Percentiles rank a stretch among this genome's conserved stretches.
Evolutionary conservation across 2,329 filamentous ascomycete species (phyloP).

Genomic region (Cordyceps sp.): DNA sequence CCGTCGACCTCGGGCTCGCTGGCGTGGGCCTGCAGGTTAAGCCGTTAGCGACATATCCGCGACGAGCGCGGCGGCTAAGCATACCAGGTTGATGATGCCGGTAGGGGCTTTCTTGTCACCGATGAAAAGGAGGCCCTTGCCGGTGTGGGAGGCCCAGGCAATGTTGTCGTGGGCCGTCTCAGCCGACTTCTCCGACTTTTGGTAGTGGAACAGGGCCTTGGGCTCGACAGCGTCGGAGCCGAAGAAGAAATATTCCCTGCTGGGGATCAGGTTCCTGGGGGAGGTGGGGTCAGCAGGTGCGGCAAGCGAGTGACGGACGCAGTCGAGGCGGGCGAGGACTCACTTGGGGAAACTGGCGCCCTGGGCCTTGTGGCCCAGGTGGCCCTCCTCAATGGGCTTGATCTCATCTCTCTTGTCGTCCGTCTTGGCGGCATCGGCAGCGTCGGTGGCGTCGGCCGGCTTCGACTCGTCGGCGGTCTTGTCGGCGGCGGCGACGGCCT

Average conservation of each 20-base stretch:
- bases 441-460: constrained; percentile 17
- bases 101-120: constrained; percentile 69
- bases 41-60: neutral
- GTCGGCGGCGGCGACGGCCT: constrained; percentile 19
- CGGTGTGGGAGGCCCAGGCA: constrained; percentile 84
- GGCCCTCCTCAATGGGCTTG: constrained; percentile 66
- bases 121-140: constrained; percentile 88
- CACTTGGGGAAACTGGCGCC: constrained; percentile 76
- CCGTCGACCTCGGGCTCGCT: constrained; percentile 63
- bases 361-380: constrained; percentile 77
- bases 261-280: constrained; percentile 66
- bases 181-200: constrained; percentile 76
- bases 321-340: constrained; percentile 18
- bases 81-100: constrained; percentile 73
- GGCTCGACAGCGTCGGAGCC: constrained; percentile 54
- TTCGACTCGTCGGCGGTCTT: neutral
- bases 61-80: constrained; percentile 12
- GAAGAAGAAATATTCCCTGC: constrained; percentile 90
- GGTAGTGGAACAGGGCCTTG: constrained; percentile 59
- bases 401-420: constrained; percentile 32
- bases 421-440: constrained; percentile 23
- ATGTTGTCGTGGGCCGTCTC: constrained; percentile 59
- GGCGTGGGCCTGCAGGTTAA: constrained; percentile 31
- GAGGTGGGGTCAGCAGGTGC: constrained; percentile 5
- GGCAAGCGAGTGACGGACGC: neutral